phyloP scores from a whole-genome alignment of 1,284 basidiomycete genomes.

The Ceratobasidium sp. region DNA sequence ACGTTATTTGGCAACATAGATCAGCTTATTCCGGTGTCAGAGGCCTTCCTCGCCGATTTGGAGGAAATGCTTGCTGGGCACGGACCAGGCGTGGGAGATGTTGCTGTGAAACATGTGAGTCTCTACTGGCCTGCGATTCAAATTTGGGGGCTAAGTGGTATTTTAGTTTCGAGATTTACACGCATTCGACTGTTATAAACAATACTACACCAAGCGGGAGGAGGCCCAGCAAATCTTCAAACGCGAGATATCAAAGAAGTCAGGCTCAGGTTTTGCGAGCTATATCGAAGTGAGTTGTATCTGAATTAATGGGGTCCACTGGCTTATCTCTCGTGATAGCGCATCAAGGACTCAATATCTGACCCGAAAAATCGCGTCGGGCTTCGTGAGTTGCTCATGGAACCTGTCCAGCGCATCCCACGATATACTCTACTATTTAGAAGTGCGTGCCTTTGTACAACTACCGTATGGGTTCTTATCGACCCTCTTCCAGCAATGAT shows the following conservation, averaged over 20 bases:
- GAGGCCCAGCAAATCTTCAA: constrained; percentile 93
- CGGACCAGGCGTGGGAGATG: constrained; percentile 82
- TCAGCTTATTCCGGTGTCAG: constrained; percentile 87
- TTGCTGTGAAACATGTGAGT: constrained; percentile 80
- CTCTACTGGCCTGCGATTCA: neutral
- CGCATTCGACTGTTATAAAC: constrained; percentile 91
- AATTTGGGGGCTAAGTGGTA: neutral
- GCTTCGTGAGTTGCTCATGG: constrained; percentile 94
- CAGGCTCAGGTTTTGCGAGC: constrained; percentile 76
- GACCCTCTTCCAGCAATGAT: constrained; percentile 72
- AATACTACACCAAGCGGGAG: constrained; percentile 93
- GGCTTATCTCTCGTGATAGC: constrained; percentile 63
- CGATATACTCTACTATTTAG: constrained; percentile 95
- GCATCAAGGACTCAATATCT: constrained; percentile 88
- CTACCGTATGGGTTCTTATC: constrained; percentile 1
- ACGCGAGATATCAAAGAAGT: constrained; percentile 81
- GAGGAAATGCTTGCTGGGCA: constrained; percentile 78
- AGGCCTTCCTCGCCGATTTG: constrained; percentile 87
- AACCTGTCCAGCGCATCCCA: constrained; percentile 99
- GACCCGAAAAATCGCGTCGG: constrained; percentile 89
- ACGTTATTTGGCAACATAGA: constrained; percentile 95
- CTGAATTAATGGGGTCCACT: constrained; percentile 11
- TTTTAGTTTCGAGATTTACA: constrained; percentile 75
- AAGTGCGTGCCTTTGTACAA: constrained; percentile 57
- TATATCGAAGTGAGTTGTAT: constrained; percentile 82